phyloP scores from a whole-genome alignment of 441 rosid species.

The Adansonia gregorii region DNA sequence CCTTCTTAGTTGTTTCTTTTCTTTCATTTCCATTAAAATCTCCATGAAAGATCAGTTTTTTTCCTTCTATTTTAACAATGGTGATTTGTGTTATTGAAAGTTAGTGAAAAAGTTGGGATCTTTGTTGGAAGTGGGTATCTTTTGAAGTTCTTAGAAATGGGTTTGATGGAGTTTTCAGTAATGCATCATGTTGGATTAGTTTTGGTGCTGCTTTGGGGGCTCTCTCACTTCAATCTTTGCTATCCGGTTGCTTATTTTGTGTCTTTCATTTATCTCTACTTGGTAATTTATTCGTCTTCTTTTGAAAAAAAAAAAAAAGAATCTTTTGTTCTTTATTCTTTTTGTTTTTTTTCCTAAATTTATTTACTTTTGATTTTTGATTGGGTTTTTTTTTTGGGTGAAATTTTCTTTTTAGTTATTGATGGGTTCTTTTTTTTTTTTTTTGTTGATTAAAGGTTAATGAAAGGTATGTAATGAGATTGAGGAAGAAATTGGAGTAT shows the following conservation, averaged over 20 bases:
- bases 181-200: constrained; percentile 76
- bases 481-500: constrained; percentile 65
- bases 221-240: constrained; percentile 60
- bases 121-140: constrained; percentile 25
- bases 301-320: background rate
- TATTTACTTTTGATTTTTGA: constrained; percentile 11
- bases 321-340: background rate
- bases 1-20: background rate
- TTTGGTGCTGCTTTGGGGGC: constrained; percentile 60
- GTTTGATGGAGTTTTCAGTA: constrained; percentile 53
- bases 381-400: background rate
- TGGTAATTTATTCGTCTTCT: constrained; percentile 45
- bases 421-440: background rate
- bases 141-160: constrained; percentile 29
- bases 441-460: constrained; percentile 56
- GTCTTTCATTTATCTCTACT: constrained; percentile 65
- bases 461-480: constrained; percentile 65
- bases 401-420: constrained; percentile 12
- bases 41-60: background rate
- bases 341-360: background rate
- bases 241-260: constrained; percentile 56
- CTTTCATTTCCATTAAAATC: background rate
- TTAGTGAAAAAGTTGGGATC: background rate
- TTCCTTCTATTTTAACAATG: background rate
- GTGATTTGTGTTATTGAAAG: background rate